phyloP scores from a whole-genome alignment of 768 basidiomycete genomes.

The Omphalotus guepiniiformis region DNA sequence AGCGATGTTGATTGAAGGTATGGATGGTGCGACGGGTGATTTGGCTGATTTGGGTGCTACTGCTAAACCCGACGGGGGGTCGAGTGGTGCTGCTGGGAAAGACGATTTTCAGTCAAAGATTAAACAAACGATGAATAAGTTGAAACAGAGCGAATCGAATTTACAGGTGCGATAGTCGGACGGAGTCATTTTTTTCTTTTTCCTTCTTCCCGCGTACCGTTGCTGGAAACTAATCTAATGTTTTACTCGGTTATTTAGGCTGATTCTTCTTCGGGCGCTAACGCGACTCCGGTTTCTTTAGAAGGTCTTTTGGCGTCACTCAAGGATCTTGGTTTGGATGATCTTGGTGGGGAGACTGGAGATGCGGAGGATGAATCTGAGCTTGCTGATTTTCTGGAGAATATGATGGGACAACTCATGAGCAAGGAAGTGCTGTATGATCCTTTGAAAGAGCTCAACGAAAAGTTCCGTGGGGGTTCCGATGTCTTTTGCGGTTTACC shows the following conservation, averaged over 20 bases:
- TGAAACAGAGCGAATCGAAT: constrained; percentile 63
- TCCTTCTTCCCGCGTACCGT: constrained; percentile 3
- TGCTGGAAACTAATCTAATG: background rate
- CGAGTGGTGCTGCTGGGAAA: constrained; percentile 16
- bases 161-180: constrained; percentile 32
- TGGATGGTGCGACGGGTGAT: constrained; percentile 37
- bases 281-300: constrained; percentile 32
- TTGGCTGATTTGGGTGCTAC: constrained; percentile 8
- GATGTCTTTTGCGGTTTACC: background rate
- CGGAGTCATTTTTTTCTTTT: background rate
- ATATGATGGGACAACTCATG: constrained; percentile 79
- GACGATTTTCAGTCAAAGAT: constrained; percentile 65
- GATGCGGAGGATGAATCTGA: constrained; percentile 42
- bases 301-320: constrained; percentile 52
- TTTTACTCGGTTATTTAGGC: background rate
- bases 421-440: constrained; percentile 83
- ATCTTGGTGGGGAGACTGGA: constrained; percentile 28
- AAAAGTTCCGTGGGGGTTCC: constrained; percentile 44
- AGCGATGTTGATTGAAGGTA: constrained; percentile 60
- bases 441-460: constrained; percentile 74
- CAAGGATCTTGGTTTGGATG: constrained; percentile 31
- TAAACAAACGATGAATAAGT: constrained; percentile 66
- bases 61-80: constrained; percentile 11
- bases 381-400: constrained; percentile 67
- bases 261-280: constrained; percentile 13